These are phyloP conservation scores for Monascus ruber DNA, from an alignment of 2,329 filamentous ascomycete genomes.

Conservation along the genomic window DNA sequence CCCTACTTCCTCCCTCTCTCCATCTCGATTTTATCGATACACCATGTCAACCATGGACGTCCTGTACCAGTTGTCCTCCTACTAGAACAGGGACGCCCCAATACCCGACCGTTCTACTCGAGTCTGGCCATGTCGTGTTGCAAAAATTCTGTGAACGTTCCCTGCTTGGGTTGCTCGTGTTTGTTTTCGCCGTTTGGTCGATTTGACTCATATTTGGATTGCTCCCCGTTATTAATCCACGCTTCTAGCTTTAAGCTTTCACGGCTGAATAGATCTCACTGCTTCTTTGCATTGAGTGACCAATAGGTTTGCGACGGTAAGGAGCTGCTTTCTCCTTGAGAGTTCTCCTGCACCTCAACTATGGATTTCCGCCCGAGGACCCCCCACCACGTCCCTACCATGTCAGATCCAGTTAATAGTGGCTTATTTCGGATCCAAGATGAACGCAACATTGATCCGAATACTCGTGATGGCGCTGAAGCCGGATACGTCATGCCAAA, in stretches of 20 bases:
- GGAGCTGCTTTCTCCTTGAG: no score
- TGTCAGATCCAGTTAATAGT: constrained; percentile 3
- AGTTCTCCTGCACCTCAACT: neutral
- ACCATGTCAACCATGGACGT: neutral
- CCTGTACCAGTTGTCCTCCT: neutral
- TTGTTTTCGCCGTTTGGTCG: constrained; percentile 6
- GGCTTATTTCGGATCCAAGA: neutral
- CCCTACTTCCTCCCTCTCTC: no score
- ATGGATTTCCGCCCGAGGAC: constrained; percentile 6
- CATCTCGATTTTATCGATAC: no score
- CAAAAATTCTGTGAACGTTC: constrained; percentile 13
- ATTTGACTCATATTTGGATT: neutral
- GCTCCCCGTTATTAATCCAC: no score
- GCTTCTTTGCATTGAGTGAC: no score
- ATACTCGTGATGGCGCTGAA: constrained; percentile 6
- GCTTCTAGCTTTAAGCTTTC: no score
- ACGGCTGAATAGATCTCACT: no score
- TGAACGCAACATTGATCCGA: constrained; percentile 4
- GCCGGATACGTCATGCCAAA: constrained; percentile 12
- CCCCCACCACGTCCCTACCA: constrained; percentile 1
- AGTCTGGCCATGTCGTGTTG: constrained; percentile 20
- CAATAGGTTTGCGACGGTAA: no score
- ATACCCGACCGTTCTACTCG: neutral
- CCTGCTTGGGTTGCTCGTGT: constrained; percentile 13
- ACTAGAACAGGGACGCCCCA: neutral